phyloP scores from a whole-genome alignment of 1,284 basidiomycete species.

The Papiliotrema laurentii region DNA sequence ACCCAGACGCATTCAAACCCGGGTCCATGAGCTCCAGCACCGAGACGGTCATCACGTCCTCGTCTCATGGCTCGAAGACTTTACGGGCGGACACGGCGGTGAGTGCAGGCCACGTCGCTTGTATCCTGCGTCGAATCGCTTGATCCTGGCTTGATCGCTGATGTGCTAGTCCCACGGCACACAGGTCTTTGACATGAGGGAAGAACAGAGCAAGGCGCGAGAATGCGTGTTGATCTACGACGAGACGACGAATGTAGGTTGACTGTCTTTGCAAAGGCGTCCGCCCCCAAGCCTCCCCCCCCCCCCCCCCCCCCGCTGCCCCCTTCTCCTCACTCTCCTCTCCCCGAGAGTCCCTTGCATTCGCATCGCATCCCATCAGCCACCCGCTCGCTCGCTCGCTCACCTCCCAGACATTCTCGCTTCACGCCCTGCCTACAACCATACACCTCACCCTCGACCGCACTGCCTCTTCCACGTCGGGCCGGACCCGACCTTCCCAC shows the following conservation, averaged over 20 bases:
- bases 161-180: slow-evolving; percentile 15
- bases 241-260: slow-evolving; percentile 25
- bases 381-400: not conserved
- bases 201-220: slow-evolving; percentile 30
- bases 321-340: no score
- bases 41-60: slow-evolving; percentile 12
- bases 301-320: no score
- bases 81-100: slow-evolving; percentile 18
- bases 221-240: slow-evolving; percentile 42
- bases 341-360: no score
- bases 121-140: no score
- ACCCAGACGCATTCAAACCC: slow-evolving; percentile 41
- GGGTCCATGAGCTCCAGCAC: slow-evolving; percentile 21
- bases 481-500: not conserved
- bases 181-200: slow-evolving; percentile 39
- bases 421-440: slow-evolving; percentile 28
- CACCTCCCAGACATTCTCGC: slow-evolving; percentile 1
- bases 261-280: not conserved
- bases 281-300: no score
- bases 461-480: slow-evolving; percentile 9
- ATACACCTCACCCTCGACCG: slow-evolving; percentile 34
- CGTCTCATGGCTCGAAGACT: slow-evolving; percentile 8
- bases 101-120: slow-evolving; percentile 2
- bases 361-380: no score
- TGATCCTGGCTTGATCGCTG: slow-evolving; percentile 6